Base-by-base conservation (phyloP, 2,329 filamentous ascomycete genomes). In the Rhynchosporium agropyri region DNA sequence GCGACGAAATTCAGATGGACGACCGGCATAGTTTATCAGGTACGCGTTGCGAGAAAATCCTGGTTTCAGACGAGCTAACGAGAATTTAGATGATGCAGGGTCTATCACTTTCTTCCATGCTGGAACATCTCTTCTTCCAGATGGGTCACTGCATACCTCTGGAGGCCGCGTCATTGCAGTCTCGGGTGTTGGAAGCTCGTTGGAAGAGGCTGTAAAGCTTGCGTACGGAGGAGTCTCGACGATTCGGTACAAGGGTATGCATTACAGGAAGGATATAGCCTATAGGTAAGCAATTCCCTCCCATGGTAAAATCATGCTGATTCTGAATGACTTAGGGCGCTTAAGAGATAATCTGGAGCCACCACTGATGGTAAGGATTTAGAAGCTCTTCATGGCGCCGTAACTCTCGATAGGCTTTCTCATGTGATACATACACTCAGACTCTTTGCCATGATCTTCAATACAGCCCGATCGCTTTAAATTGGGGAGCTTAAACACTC, bases 131-230 rank as follows among this genome's bases (percentile, higher is more conserved):
- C 85, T 97, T 66, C 99, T 98, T 85, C 95, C 99, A 74, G 95
- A 95, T 4, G 95, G 95, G 31, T 98, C 94, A 3, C 82, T 83
- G 43, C 75, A 91, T 13, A 79, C 84, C 8, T 82, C 85, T 0
- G 95, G 95, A 54, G 95, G 95, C 0, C 88, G 95, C 61, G 95
- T 99, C 42, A 96, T 99, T 73, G 93, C 94, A 12, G 88, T 91
- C 15, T 96, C 90, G 43, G 90, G 93, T 1, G 89, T 88, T 1
- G 89, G 86, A 0, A 81, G 83, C 40, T 90, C 88, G 12, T 84
- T 99, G 0, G 85, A 91, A 71, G 87, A 89, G 59, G 95, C 95
- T 0, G 91, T 98, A 1, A 84, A 88, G 71, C 89, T 89, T 74
- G 92, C 92, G 20, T 99, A 99, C 75, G 83, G 87, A 66, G 92